phyloP scores from a whole-genome alignment of 768 basidiomycete species.

The Amanita inopinata region DNA sequence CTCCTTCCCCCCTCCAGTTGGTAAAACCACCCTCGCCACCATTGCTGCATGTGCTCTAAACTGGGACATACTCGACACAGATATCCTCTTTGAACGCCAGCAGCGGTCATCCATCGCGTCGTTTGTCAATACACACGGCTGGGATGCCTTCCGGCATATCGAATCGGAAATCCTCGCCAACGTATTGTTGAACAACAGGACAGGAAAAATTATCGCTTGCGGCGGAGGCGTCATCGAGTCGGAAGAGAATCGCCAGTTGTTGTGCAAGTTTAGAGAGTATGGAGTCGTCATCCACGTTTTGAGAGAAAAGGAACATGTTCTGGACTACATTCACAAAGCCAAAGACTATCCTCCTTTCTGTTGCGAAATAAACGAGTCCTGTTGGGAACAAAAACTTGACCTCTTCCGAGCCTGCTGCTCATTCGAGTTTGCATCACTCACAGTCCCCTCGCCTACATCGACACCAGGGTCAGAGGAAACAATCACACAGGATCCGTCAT shows the following conservation, averaged over 20 bases:
- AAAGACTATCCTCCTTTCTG: neutral
- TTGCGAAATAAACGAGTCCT: conserved; percentile 48
- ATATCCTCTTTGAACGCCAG: conserved; percentile 44
- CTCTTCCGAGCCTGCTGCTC: conserved; percentile 58
- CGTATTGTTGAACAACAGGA: conserved; percentile 40
- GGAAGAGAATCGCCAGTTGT: conserved; percentile 45
- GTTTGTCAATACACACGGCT: conserved; percentile 54
- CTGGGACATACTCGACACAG: conserved; percentile 57
- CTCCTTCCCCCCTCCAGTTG: conserved; percentile 27
- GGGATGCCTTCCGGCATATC: conserved; percentile 63
- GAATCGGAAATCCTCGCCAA: conserved; percentile 52
- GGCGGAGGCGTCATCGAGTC: conserved; percentile 75
- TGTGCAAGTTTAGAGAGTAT: conserved; percentile 38
- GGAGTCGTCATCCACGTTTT: conserved; percentile 67
- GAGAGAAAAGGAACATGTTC: conserved; percentile 60
- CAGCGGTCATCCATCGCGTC: conserved; percentile 37
- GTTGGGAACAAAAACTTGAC: conserved; percentile 50
- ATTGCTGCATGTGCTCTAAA: conserved; percentile 52
- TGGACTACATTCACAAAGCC: conserved; percentile 45
- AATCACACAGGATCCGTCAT: conserved; percentile 13
- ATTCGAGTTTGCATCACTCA: conserved; percentile 60
- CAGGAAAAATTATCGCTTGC: conserved; percentile 55
- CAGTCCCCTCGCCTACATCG: conserved; percentile 19
- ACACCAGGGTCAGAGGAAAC: conserved; percentile 12
- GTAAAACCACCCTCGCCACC: conserved; percentile 65